These are phyloP conservation scores for Fraxinus sp. DNA, from an alignment of 305 asterid genomes.

Conservation along the genomic window DNA sequence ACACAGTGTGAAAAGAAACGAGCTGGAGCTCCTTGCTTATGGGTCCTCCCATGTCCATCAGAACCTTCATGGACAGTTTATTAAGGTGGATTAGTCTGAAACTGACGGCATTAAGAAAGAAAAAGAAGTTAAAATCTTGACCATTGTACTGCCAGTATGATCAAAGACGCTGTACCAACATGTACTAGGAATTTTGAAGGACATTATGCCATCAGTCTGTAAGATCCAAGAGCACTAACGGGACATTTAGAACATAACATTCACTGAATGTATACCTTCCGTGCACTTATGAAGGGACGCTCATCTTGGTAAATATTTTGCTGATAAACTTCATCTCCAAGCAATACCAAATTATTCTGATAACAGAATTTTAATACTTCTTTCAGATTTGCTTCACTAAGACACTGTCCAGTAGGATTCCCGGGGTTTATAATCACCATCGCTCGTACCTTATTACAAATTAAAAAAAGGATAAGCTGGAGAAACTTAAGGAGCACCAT, in stretches of 20 bases:
- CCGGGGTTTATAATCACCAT: conserved; percentile 99
- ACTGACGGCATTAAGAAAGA: background rate
- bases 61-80: conserved; percentile 47
- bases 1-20: conserved; percentile 93
- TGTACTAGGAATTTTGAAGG: background rate
- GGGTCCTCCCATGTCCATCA: conserved; percentile 87
- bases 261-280: conserved; percentile 53
- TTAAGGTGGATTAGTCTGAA: background rate
- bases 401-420: conserved; percentile 98
- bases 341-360: conserved; percentile 78
- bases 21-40: conserved; percentile 81
- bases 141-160: background rate
- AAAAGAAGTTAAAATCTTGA: background rate
- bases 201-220: conserved; percentile 11
- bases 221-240: conserved; percentile 11
- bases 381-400: conserved; percentile 73
- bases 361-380: conserved; percentile 72
- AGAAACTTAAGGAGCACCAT: background rate
- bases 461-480: background rate
- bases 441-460: conserved; percentile 75
- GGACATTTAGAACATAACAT: conserved; percentile 10
- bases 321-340: conserved; percentile 98
- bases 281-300: conserved; percentile 88
- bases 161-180: background rate
- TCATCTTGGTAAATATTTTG: conserved; percentile 98